These are phyloP conservation scores for Myxozyma sirexii DNA, from an alignment of 805 yeast genomes.

Conservation along the genomic window DNA sequence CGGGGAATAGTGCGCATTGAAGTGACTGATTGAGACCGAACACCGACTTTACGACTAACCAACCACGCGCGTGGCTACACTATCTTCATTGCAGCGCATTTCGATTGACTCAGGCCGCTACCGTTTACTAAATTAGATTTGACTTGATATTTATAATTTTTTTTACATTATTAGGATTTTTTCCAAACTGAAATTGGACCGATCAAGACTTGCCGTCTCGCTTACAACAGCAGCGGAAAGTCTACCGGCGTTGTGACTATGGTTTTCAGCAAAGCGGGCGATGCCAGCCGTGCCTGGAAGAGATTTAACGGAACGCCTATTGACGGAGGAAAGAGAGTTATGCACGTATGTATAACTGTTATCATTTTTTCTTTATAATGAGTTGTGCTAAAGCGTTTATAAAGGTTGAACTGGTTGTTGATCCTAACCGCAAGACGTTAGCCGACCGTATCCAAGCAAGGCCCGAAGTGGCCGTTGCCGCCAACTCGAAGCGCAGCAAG, in stretches of 20 bases:
- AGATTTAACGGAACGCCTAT: slow-evolving; percentile 91
- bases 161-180: slow-evolving; percentile 64
- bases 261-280: slow-evolving; percentile 66
- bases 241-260: slow-evolving; percentile 92
- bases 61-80: neutral
- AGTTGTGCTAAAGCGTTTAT: neutral
- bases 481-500: slow-evolving; percentile 13
- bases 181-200: slow-evolving; percentile 87
- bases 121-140: neutral
- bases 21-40: no score
- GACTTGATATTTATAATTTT: slow-evolving; percentile 13
- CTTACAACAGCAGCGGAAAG: slow-evolving; percentile 84
- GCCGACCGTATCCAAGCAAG: slow-evolving; percentile 35
- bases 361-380: slow-evolving; percentile 15
- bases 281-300: slow-evolving; percentile 77
- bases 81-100: neutral
- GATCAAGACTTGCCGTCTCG: slow-evolving; percentile 66
- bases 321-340: slow-evolving; percentile 77
- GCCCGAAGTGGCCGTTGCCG: slow-evolving; percentile 5
- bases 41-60: neutral
- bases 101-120: slow-evolving; percentile 16
- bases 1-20: no score
- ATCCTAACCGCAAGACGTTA: slow-evolving; percentile 55
- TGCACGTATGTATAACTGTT: slow-evolving; percentile 50
- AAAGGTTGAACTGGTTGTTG: slow-evolving; percentile 73